These are phyloP conservation scores for Candolleomyces aberdarensis DNA, from an alignment of 768 basidiomycete species.

Conservation along the genomic window DNA sequence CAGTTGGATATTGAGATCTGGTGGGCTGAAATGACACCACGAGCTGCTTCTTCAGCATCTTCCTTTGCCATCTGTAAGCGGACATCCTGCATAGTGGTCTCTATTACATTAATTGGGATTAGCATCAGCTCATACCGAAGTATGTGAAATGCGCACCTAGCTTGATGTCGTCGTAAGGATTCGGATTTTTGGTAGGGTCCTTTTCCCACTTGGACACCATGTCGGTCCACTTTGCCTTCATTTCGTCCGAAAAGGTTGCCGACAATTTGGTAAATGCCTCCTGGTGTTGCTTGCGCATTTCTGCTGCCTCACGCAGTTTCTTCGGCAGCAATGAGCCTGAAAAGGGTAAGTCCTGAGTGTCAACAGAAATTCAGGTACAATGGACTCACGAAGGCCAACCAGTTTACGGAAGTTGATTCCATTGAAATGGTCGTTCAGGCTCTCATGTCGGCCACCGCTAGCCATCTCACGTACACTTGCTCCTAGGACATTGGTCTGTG, in stretches of 20 bases:
- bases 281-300: neutral
- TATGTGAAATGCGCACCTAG: neutral
- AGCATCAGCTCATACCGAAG: neutral
- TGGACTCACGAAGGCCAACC: slow-evolving; percentile 11
- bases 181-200: neutral
- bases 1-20: neutral
- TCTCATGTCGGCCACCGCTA: slow-evolving; percentile 23
- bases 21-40: slow-evolving; percentile 8
- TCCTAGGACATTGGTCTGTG: slow-evolving; percentile 21
- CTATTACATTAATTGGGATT: neutral
- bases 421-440: slow-evolving; percentile 23
- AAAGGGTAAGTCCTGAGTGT: neutral
- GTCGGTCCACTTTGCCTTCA: neutral
- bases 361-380: neutral
- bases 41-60: slow-evolving; percentile 7
- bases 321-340: neutral
- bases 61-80: slow-evolving; percentile 3
- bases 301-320: neutral
- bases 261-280: neutral
- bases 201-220: neutral
- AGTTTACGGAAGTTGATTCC: slow-evolving; percentile 27
- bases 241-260: neutral
- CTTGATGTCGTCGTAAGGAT: neutral
- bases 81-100: slow-evolving; percentile 13
- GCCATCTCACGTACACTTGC: slow-evolving; percentile 35